Percentiles rank a stretch among this genome's conserved stretches.
Conservation (phyloP, 208 protist species). For the Herpetomonas samuelpessoai region DNA sequence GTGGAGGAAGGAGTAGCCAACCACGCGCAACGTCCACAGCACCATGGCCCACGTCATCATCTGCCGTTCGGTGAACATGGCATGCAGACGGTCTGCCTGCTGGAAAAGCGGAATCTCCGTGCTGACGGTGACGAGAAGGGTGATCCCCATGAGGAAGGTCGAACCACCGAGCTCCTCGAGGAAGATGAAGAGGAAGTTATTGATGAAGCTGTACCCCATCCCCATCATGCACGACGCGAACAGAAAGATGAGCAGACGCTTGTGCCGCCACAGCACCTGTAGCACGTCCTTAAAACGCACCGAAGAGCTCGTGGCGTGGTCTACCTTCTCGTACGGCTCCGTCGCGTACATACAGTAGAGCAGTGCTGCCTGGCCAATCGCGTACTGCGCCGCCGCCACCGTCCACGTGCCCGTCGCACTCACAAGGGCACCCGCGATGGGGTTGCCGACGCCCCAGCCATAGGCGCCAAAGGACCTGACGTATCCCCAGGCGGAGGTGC, state of each 20-base stretch:
- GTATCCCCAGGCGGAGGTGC: constrained; percentile 34
- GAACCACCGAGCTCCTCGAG: constrained; percentile 34
- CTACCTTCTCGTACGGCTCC: constrained; percentile 34
- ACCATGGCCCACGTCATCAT: constrained; percentile 56
- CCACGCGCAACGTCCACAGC: constrained; percentile 44
- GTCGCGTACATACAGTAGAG: constrained; percentile 30
- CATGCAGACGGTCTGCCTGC: constrained; percentile 29
- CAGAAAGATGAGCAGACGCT: constrained; percentile 40
- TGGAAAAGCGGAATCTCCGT: constrained; percentile 78
- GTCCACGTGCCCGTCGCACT: constrained; percentile 17
- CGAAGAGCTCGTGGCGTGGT: constrained; percentile 1
- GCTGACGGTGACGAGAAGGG: constrained; percentile 52
- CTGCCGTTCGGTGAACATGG: constrained; percentile 33
- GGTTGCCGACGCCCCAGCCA: constrained; percentile 47
- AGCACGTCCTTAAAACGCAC: constrained; percentile 38
- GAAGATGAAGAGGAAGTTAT: constrained; percentile 64
- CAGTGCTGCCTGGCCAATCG: constrained; percentile 29
- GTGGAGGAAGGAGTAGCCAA: constrained; percentile 52
- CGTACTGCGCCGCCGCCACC: constrained; percentile 30
- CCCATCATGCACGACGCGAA: constrained; percentile 47
- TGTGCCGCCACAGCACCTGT: constrained; percentile 18
- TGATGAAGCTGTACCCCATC: constrained; percentile 53
- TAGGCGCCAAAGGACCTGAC: constrained; percentile 47
- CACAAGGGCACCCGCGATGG: constrained; percentile 20
- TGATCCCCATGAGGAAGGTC: constrained; percentile 47